A percentile compares a stretch with the other conserved stretches of the same genome.
phyloP scores from a whole-genome alignment of 495 filamentous ascomycete species.

The Trichoderma asperelloides region DNA sequence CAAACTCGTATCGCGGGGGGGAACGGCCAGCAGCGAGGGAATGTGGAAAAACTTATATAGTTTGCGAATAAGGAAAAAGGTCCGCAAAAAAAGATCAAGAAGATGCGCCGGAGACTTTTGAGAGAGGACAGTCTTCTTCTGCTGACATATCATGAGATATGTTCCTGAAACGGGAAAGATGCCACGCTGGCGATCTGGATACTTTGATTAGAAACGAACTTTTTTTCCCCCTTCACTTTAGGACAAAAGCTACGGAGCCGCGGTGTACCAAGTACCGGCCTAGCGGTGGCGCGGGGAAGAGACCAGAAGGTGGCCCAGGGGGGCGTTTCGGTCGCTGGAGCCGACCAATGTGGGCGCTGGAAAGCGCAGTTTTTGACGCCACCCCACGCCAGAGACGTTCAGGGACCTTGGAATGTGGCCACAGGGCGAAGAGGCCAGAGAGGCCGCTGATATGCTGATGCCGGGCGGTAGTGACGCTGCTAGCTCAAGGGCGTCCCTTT shows the following conservation, averaged over 20 bases:
- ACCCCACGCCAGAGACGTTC: background rate
- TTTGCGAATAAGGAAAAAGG: background rate
- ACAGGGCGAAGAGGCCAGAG: too few species aligned
- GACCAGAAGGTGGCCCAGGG: background rate
- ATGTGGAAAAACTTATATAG: background rate
- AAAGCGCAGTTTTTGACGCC: background rate
- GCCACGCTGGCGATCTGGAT: conserved; percentile 5
- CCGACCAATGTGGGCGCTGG: background rate
- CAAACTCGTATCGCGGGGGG: too few species aligned
- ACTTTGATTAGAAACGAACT: background rate
- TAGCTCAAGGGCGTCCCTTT: too few species aligned
- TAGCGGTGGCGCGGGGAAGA: background rate
- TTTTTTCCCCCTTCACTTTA: background rate
- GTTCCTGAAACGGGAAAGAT: conserved; percentile 3
- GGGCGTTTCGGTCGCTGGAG: background rate
- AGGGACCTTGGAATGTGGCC: background rate
- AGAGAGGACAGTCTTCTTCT: background rate
- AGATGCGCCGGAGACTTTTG: background rate
- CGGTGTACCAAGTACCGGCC: background rate
- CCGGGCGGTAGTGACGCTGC: too few species aligned
- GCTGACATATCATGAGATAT: conserved; percentile 9
- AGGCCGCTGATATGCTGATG: too few species aligned
- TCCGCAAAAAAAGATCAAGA: background rate
- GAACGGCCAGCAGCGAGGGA: background rate
- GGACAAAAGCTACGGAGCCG: background rate